Conservation (phyloP, 352 stramenopile species). For the Phytopythium sindhum region DNA sequence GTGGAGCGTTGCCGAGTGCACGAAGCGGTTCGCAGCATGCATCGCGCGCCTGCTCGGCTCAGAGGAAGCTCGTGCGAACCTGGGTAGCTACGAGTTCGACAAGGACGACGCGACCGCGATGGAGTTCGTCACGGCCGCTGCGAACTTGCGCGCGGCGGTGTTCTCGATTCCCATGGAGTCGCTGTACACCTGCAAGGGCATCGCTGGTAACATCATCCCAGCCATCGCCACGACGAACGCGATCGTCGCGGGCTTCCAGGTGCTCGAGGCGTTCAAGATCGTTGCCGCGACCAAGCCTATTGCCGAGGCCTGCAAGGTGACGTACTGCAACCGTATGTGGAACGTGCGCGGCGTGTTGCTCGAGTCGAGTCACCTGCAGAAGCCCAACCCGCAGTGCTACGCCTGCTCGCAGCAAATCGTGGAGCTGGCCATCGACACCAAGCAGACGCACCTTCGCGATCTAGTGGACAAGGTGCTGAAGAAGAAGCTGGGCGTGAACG, state of each 20-base stretch:
- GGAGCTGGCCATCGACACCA: constrained; percentile 88
- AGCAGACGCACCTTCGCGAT: constrained; percentile 73
- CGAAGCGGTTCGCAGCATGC: constrained; percentile 80
- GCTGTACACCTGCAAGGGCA: constrained; percentile 95
- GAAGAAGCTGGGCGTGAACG: constrained; percentile 87
- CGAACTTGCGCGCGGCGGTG: constrained; percentile 93
- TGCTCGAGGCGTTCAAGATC: constrained; percentile 84
- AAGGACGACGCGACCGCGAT: constrained; percentile 97
- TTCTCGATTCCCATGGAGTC: constrained; percentile 83
- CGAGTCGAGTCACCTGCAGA: constrained; percentile 84
- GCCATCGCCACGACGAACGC: constrained; percentile 99
- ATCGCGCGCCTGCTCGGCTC: constrained; percentile 62
- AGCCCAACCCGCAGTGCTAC: constrained; percentile 94
- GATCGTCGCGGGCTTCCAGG: constrained; percentile 96
- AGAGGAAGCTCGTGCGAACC: constrained; percentile 42
- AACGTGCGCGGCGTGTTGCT: constrained; percentile 91
- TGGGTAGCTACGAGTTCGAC: constrained; percentile 93
- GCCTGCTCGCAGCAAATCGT: constrained; percentile 94
- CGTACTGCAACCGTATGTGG: constrained; percentile 92
- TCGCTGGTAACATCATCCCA: constrained; percentile 99
- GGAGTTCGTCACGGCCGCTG: constrained; percentile 97
- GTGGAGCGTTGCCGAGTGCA: constrained; percentile 87
- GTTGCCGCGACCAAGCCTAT: constrained; percentile 62
- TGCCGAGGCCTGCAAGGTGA: constrained; percentile 87
- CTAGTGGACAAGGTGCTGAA: constrained; percentile 84